Evolutionary conservation across 2,329 filamentous ascomycete genomes (phyloP).

Genomic region (Hortaea sp.): DNA sequence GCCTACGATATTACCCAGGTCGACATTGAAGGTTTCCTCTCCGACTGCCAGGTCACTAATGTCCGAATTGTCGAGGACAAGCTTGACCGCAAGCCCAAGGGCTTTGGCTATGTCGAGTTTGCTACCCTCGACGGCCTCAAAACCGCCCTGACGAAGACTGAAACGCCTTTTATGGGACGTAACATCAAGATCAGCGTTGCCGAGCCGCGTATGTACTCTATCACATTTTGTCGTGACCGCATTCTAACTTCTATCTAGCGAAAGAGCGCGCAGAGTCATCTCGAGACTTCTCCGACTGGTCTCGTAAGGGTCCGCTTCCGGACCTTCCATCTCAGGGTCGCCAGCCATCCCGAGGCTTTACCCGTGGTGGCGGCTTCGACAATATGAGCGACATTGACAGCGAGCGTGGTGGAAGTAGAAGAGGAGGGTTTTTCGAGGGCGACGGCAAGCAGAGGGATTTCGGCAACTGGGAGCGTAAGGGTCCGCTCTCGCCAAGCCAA

Average conservation of each 20-base stretch:
- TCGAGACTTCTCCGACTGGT: slow-evolving; percentile 83
- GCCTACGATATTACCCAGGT: slow-evolving; percentile 85
- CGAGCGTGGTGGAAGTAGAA: slow-evolving; percentile 42
- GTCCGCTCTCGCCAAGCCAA: slow-evolving; percentile 67
- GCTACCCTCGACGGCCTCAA: slow-evolving; percentile 78
- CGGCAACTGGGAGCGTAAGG: slow-evolving; percentile 88
- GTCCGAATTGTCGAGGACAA: slow-evolving; percentile 97
- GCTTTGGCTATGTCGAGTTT: slow-evolving; percentile 97
- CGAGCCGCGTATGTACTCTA: slow-evolving; percentile 72
- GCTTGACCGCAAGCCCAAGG: slow-evolving; percentile 86
- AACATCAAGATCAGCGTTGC: slow-evolving; percentile 90
- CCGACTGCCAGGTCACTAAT: slow-evolving; percentile 72
- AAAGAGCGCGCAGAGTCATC: slow-evolving; percentile 65
- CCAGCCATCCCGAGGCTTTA: slow-evolving; percentile 36
- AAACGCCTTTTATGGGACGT: slow-evolving; percentile 73
- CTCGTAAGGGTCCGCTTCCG: slow-evolving; percentile 79
- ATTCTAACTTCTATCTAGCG: slow-evolving; percentile 43
- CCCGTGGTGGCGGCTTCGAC: slow-evolving; percentile 18
- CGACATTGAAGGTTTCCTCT: slow-evolving; percentile 78
- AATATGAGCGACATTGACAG: slow-evolving; percentile 42
- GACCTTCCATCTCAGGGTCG: slow-evolving; percentile 50
- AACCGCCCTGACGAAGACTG: slow-evolving; percentile 76
- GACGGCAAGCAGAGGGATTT: slow-evolving; percentile 74
- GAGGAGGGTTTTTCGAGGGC: slow-evolving; percentile 54
- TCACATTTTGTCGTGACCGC: not conserved